Evolutionary conservation across 352 stramenopile species (phyloP).

Genomic region (Pythium phragmiticola): DNA sequence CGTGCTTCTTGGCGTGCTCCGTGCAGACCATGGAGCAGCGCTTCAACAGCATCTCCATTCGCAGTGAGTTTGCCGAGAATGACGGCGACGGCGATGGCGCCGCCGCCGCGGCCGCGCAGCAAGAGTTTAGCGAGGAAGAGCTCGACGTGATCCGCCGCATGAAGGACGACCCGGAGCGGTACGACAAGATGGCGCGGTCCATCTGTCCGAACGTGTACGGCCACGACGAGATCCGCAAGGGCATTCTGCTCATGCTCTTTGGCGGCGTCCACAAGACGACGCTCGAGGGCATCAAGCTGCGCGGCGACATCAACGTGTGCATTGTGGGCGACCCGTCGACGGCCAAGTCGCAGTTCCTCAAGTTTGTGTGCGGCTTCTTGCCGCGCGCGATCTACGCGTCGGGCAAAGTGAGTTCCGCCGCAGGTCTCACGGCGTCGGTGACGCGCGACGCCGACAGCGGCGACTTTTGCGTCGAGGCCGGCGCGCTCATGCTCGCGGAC

Average conservation of each 20-base stretch:
- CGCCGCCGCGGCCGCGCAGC: constrained; percentile 28
- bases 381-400: constrained; percentile 98
- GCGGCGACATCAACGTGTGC: constrained; percentile 99
- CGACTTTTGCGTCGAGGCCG: constrained; percentile 90
- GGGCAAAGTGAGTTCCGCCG: constrained; percentile 97
- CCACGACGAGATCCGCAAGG: constrained; percentile 92
- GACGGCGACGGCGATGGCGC: constrained; percentile 26
- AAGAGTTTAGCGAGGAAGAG: constrained; percentile 93
- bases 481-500: constrained; percentile 98
- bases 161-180: constrained; percentile 87
- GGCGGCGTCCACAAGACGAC: constrained; percentile 98
- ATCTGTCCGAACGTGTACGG: constrained; percentile 97
- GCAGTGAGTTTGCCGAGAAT: constrained; percentile 68
- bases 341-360: constrained; percentile 99
- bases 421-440: constrained; percentile 97
- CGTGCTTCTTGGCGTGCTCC: constrained; percentile 95
- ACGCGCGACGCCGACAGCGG: constrained; percentile 93
- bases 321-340: constrained; percentile 98
- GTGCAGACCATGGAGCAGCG: constrained; percentile 91
- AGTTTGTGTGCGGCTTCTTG: constrained; percentile 94
- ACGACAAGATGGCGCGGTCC: constrained; percentile 93
- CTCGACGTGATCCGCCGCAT: constrained; percentile 92
- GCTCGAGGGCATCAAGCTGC: constrained; percentile 96
- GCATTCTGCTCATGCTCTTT: constrained; percentile 98
- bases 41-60: constrained; percentile 87